Evolutionary conservation across 164 flowering plant species (phyloP).

Genomic region (Macadamia integrifolia): DNA sequence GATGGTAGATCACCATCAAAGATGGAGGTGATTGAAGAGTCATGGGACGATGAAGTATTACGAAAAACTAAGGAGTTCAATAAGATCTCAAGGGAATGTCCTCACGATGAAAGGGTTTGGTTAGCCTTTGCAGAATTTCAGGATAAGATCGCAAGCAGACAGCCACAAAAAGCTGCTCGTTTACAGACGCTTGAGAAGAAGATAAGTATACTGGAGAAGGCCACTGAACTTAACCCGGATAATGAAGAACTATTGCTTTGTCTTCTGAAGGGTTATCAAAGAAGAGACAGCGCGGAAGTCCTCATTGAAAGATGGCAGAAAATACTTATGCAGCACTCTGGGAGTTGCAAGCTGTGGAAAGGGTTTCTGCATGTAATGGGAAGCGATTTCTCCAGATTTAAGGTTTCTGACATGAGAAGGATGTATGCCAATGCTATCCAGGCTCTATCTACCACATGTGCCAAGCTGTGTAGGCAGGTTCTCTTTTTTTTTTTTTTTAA

Average conservation of each 20-base stretch:
- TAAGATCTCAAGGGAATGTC: slow-evolving; percentile 66
- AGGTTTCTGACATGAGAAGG: slow-evolving; percentile 75
- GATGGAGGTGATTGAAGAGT: slow-evolving; percentile 45
- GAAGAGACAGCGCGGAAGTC: slow-evolving; percentile 61
- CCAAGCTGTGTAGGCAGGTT: slow-evolving; percentile 95
- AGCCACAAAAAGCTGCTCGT: slow-evolving; percentile 83
- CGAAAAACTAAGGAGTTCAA: slow-evolving; percentile 62
- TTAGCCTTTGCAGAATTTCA: slow-evolving; percentile 82
- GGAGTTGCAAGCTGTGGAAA: slow-evolving; percentile 77
- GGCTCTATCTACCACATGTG: slow-evolving; percentile 73
- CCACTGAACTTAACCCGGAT: slow-evolving; percentile 77
- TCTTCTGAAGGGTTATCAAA: slow-evolving; percentile 74
- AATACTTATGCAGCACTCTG: slow-evolving; percentile 67
- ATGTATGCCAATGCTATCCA: slow-evolving; percentile 82
- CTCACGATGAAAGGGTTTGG: slow-evolving; percentile 81
- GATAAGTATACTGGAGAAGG: slow-evolving; percentile 90
- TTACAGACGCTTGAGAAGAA: slow-evolving; percentile 90
- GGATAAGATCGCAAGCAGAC: slow-evolving; percentile 74
- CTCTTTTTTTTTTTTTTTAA: slow-evolving; percentile 25
- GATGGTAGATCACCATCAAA: slow-evolving; percentile 14
- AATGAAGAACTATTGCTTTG: slow-evolving; percentile 66
- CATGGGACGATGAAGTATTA: slow-evolving; percentile 91
- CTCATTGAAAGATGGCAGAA: slow-evolving; percentile 79
- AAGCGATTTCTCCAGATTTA: slow-evolving; percentile 89
- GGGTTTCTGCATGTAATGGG: slow-evolving; percentile 73